A percentile compares a stretch with the other conserved stretches of the same genome.
Conservation (phyloP, 495 filamentous ascomycete genomes). For the Aspergillus hancockii region DNA sequence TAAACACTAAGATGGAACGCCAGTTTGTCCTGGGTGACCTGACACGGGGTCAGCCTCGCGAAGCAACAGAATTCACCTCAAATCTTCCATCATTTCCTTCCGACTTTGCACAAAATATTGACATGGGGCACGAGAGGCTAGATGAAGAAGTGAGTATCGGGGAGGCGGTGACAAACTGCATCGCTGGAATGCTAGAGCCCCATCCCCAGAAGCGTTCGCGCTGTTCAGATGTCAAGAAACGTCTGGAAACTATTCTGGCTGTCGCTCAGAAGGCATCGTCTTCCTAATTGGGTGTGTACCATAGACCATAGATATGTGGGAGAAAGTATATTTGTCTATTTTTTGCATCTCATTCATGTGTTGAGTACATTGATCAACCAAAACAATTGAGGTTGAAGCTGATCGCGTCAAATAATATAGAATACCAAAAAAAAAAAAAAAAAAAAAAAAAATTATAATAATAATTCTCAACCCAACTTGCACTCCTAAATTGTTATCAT, state of each 20-base stretch:
- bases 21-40: slow-evolving; percentile 48
- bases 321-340: neutral
- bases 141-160: slow-evolving; percentile 33
- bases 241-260: slow-evolving; percentile 19
- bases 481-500: neutral
- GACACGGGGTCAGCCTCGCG: slow-evolving; percentile 32
- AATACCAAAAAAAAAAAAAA: neutral
- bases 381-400: too few relatives aligned
- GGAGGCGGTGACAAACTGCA: slow-evolving; percentile 41
- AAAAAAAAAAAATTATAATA: too few relatives aligned
- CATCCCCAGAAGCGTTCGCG: slow-evolving; percentile 43
- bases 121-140: slow-evolving; percentile 32
- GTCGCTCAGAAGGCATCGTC: slow-evolving; percentile 2
- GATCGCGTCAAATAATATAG: neutral
- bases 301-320: neutral
- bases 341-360: neutral
- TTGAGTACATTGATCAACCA: neutral
- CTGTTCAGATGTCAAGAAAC: slow-evolving; percentile 33
- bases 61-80: neutral
- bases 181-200: slow-evolving; percentile 48
- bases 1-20: slow-evolving; percentile 56
- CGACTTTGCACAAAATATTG: slow-evolving; percentile 42
- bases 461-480: neutral
- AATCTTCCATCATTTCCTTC: slow-evolving; percentile 27
- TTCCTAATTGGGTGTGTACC: neutral